Percentiles rank a stretch among this genome's conserved stretches.
Conservation (phyloP, 1,139 yeast genomes). For the Yamadazyma diddensiae region DNA sequence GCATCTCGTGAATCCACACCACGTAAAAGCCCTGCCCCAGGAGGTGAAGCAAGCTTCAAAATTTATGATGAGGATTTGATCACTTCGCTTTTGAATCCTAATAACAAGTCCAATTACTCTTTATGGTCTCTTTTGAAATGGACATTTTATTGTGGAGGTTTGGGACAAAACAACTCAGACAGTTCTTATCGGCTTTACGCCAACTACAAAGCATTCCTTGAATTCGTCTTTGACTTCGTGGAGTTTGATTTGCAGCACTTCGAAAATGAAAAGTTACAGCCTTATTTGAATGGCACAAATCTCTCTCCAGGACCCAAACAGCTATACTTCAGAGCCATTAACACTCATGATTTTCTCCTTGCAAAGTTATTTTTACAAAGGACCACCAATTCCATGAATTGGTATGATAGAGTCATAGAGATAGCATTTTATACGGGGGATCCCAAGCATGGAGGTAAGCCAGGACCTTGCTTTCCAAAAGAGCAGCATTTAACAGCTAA, state of each 20-base stretch:
- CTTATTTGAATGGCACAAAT: neutral
- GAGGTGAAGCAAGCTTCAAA: slow-evolving; percentile 5
- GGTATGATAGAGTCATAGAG: slow-evolving; percentile 35
- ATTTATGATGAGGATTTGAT: slow-evolving; percentile 33
- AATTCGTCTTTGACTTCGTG: slow-evolving; percentile 21
- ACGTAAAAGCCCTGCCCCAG: slow-evolving; percentile 1
- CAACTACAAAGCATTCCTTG: slow-evolving; percentile 14
- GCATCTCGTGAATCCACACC: neutral
- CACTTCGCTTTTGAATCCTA: slow-evolving; percentile 22
- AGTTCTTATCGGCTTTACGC: slow-evolving; percentile 12
- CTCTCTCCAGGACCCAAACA: slow-evolving; percentile 5
- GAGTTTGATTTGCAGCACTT: slow-evolving; percentile 18
- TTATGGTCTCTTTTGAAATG: slow-evolving; percentile 35
- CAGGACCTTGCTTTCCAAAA: slow-evolving; percentile 28
- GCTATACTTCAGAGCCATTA: slow-evolving; percentile 2
- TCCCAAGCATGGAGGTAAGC: slow-evolving; percentile 10
- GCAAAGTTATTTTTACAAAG: slow-evolving; percentile 6
- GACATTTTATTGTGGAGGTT: slow-evolving; percentile 34
- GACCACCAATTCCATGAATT: slow-evolving; percentile 14
- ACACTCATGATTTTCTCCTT: slow-evolving; percentile 2
- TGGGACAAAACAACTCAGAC: neutral
- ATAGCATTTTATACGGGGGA: slow-evolving; percentile 28
- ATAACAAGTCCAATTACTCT: slow-evolving; percentile 17
- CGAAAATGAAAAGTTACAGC: neutral
- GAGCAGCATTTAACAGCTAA: slow-evolving; percentile 25